Evolutionary conservation across 495 filamentous ascomycete genomes (phyloP), one percentile per base, ranked within the genome.

Genomic region (Lineolata rhizophorae): DNA sequence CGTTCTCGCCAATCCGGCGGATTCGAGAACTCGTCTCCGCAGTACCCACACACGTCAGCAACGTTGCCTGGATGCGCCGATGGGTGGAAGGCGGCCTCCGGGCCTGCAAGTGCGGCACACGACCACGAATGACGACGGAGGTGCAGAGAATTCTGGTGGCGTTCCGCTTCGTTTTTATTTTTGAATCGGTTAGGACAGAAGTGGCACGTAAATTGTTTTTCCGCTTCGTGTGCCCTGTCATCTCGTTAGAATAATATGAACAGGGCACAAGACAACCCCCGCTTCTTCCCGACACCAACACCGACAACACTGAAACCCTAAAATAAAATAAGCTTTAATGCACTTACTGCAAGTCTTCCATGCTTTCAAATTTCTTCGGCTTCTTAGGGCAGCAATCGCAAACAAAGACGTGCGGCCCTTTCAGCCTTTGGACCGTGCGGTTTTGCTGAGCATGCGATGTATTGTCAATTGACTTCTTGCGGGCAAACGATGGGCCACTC

Each of bases 381-480:
- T 95, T 97, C 54, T 97, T 95, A 1, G 84, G 87, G 57, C 87
- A 97, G 50, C 87, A 97, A 43, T 93, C 81, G 51, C 87, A 97
- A 45, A 92, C 87, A 45, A 65, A 81, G 2, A 72, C 36, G 14
- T 57, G 52, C 13, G 58, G 53, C 17, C 58, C 44, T 16, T 55
- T 60, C 16, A 30, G 29, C 20, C 31, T 29, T 9, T 56, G 47
- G 24, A 50, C 18, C n/a, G n/a, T n/a, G 32, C 48, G 48, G 30
- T 48, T 42, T 28, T 50, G 35, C 24, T 43, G 31, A 5, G 47
- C 49, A 30, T 46, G 48, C n/a, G 37, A 18, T 16, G 42, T 37
- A 37, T 45, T 52, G 38, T 51, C 50, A 6, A 35, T 45, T 3
- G 62, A 55, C 37, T 60, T 44, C 30, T 64, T 65, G 16, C 61